Percentiles rank a stretch among this genome's conserved stretches.
Evolutionary conservation across 2,329 filamentous ascomycete genomes (phyloP).

Genomic region (Zymoseptoria pseudotritici): DNA sequence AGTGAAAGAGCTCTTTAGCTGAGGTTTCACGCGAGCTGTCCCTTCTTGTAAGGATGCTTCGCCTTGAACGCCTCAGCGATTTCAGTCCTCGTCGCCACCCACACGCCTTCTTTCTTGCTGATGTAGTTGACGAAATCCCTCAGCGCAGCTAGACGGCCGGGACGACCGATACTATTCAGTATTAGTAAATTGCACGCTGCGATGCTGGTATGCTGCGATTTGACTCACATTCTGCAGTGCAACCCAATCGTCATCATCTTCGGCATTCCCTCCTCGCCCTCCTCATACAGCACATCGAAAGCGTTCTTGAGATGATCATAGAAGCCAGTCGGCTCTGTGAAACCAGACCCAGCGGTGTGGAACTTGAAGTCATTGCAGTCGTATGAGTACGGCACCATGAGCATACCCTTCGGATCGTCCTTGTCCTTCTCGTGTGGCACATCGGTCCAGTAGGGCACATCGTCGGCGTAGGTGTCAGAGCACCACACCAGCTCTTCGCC

Average conservation of each 20-base stretch:
- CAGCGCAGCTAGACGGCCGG: conserved; percentile 45
- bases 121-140: conserved; percentile 50
- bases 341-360: conserved; percentile 34
- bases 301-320: conserved; percentile 44
- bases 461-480: conserved; percentile 48
- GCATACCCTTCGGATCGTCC: conserved; percentile 38
- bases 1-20: background rate
- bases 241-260: conserved; percentile 55
- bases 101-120: conserved; percentile 44
- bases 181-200: conserved; percentile 26
- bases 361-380: conserved; percentile 51
- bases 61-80: conserved; percentile 45
- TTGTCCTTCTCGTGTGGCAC: conserved; percentile 39
- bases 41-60: conserved; percentile 41
- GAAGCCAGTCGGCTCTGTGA: conserved; percentile 38
- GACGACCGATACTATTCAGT: conserved; percentile 38
- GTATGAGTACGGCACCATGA: conserved; percentile 50
- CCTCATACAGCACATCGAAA: conserved; percentile 49
- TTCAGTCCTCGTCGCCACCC: conserved; percentile 47
- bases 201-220: background rate
- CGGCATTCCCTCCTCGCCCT: conserved; percentile 34
- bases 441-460: conserved; percentile 51
- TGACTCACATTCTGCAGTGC: conserved; percentile 41
- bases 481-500: conserved; percentile 46
- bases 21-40: conserved; percentile 6